These are phyloP conservation scores for Phytophthora foliorum DNA, from an alignment of 352 stramenopile species.

Conservation along the genomic window DNA sequence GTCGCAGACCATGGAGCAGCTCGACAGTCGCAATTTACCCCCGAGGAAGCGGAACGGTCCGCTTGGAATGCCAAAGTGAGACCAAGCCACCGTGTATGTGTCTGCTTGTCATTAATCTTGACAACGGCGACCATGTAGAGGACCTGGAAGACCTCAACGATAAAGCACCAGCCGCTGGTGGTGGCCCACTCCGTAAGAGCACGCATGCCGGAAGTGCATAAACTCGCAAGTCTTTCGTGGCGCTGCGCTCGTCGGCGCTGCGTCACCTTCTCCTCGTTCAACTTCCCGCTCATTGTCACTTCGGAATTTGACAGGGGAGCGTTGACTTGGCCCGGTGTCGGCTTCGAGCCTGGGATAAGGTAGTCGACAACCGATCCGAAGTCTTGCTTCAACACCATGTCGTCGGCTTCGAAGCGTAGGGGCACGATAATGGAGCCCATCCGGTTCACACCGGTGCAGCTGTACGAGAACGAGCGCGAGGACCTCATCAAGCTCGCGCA, in stretches of 20 bases:
- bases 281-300: slow-evolving; percentile 20
- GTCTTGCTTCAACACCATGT: slow-evolving; percentile 16
- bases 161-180: slow-evolving; percentile 5
- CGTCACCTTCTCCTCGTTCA: slow-evolving; percentile 1
- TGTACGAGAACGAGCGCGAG: slow-evolving; percentile 48
- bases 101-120: neutral
- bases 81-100: neutral
- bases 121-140: slow-evolving; percentile 19
- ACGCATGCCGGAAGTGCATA: slow-evolving; percentile 26
- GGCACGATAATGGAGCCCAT: slow-evolving; percentile 34
- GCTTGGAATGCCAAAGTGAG: neutral
- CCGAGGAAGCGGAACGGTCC: neutral
- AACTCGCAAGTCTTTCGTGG: slow-evolving; percentile 26
- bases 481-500: slow-evolving; percentile 48
- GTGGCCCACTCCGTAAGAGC: slow-evolving; percentile 20
- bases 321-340: neutral
- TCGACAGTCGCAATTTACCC: slow-evolving; percentile 13
- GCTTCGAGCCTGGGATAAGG: neutral
- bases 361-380: neutral
- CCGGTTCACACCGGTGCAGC: slow-evolving; percentile 41
- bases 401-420: slow-evolving; percentile 16
- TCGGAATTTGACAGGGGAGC: slow-evolving; percentile 6
- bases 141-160: neutral
- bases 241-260: slow-evolving; percentile 6
- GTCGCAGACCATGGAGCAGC: neutral